These are phyloP conservation scores for Ogataea trehaloabstinens DNA, from an alignment of 805 yeast species.

Conservation along the genomic window DNA sequence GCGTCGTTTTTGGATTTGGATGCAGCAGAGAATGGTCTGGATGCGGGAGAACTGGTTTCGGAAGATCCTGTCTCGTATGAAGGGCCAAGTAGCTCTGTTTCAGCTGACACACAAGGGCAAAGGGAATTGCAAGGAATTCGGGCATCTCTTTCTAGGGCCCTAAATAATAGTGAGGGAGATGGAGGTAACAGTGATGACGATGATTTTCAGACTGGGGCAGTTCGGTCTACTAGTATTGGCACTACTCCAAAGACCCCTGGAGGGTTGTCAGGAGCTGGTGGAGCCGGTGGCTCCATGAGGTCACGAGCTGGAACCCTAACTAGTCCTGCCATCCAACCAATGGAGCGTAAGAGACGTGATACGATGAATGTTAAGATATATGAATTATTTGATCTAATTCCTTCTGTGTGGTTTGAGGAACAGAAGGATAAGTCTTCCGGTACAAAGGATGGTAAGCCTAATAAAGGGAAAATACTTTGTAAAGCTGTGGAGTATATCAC, in stretches of 20 bases:
- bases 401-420: conserved; percentile 38
- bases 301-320: conserved; percentile 18
- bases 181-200: conserved; percentile 14
- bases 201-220: background rate
- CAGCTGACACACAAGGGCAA: background rate
- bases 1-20: conserved; percentile 6
- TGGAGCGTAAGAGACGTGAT: conserved; percentile 51
- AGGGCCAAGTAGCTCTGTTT: background rate
- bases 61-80: conserved; percentile 2
- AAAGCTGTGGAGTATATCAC: conserved; percentile 74
- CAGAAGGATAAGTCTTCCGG: conserved; percentile 52
- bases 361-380: conserved; percentile 58
- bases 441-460: conserved; percentile 81
- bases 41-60: background rate
- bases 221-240: no score
- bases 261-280: background rate
- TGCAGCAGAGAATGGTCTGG: background rate
- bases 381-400: conserved; percentile 38
- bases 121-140: conserved; percentile 12
- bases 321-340: conserved; percentile 21
- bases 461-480: conserved; percentile 76
- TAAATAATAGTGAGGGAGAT: conserved; percentile 18
- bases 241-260: background rate
- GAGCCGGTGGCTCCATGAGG: conserved; percentile 6
- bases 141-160: conserved; percentile 21